Evolutionary conservation across 768 basidiomycete species (phyloP).

Genomic region (Lactarius sp.): DNA sequence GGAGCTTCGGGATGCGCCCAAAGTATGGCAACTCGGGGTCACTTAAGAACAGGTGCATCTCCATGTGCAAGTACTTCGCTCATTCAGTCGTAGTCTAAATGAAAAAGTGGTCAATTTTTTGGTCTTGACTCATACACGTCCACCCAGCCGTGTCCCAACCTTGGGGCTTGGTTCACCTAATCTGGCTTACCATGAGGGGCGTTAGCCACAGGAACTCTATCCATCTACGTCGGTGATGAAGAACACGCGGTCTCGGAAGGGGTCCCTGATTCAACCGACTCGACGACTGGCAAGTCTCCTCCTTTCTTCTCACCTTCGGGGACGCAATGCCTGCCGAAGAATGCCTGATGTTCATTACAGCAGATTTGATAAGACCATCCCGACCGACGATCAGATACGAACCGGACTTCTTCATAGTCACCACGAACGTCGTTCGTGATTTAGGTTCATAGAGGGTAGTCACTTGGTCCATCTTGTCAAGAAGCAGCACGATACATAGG

Average conservation of each 20-base stretch:
- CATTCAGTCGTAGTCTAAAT: not conserved
- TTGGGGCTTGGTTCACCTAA: not conserved
- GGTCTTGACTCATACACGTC: not conserved
- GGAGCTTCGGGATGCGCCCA: not conserved
- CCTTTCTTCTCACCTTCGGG: not conserved
- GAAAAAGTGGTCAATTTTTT: not conserved
- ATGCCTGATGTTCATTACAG: not conserved
- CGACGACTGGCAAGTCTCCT: not conserved
- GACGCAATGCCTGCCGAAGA: not conserved
- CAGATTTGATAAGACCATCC: not conserved
- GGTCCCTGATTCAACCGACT: not conserved
- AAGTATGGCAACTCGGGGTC: not conserved
- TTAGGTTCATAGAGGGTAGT: not conserved
- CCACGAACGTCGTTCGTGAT: not conserved
- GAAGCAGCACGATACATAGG: not conserved
- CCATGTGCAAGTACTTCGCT: not conserved
- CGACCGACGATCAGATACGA: not conserved
- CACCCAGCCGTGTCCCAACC: not conserved
- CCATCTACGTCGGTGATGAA: not conserved
- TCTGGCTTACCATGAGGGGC: not conserved
- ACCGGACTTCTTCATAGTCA: not conserved
- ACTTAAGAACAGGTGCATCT: not conserved
- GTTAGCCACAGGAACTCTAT: not conserved
- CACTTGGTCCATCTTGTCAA: not conserved
- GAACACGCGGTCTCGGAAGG: not conserved